These are phyloP conservation scores for Syzygium jambos DNA, from an alignment of 345 rosid species.

Conservation along the genomic window DNA sequence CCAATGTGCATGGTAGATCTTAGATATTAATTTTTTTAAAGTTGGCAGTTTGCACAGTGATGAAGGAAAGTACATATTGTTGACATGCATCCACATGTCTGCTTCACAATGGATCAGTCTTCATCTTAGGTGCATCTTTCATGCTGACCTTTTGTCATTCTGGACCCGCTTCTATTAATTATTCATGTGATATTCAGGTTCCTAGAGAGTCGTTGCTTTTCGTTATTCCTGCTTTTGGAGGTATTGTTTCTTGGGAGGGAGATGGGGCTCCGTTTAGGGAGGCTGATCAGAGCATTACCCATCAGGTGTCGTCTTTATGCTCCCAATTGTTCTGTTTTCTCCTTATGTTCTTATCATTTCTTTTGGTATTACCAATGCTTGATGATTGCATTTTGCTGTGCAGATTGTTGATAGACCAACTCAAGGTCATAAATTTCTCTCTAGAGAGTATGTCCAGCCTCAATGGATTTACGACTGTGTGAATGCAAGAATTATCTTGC, in stretches of 20 bases:
- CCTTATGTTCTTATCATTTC: neutral
- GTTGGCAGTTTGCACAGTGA: neutral
- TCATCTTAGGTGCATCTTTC: neutral
- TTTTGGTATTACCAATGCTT: neutral
- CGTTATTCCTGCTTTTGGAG: conserved; percentile 93
- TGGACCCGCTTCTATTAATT: neutral
- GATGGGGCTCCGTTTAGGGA: conserved; percentile 82
- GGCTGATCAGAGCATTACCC: conserved; percentile 74
- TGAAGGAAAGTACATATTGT: neutral
- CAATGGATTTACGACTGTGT: conserved; percentile 89
- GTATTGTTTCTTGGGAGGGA: conserved; percentile 93
- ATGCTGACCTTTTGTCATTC: neutral
- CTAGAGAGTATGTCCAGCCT: conserved; percentile 87
- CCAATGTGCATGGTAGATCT: neutral
- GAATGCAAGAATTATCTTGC: conserved; percentile 71
- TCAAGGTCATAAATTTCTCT: conserved; percentile 71
- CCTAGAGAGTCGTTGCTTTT: conserved; percentile 92
- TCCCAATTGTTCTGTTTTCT: neutral
- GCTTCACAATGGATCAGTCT: neutral
- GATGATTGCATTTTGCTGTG: conserved; percentile 3
- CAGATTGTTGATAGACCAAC: conserved; percentile 92
- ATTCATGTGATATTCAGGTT: conserved; percentile 37
- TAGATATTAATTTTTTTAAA: neutral
- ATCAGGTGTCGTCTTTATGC: conserved; percentile 47
- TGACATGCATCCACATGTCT: neutral